Evolutionary conservation across 1,139 yeast species (phyloP).

Genomic region (Candida albicans): DNA sequence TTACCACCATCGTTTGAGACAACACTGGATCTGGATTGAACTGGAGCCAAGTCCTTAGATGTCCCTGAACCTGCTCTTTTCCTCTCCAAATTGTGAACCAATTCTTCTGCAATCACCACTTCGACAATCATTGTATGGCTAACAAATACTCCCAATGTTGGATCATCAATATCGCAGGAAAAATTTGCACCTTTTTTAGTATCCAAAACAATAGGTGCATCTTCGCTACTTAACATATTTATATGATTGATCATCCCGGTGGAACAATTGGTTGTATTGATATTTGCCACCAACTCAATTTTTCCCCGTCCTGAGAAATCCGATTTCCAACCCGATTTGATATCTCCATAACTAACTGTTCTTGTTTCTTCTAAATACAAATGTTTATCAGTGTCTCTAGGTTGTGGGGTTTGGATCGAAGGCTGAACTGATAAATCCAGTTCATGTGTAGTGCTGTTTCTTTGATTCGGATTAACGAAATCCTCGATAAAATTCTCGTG

Average conservation of each 20-base stretch:
- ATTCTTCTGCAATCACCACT: slow-evolving; percentile 90
- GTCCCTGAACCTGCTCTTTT: slow-evolving; percentile 15
- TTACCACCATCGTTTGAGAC: neutral
- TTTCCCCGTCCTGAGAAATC: slow-evolving; percentile 77
- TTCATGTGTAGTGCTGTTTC: slow-evolving; percentile 1
- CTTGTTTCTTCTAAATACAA: slow-evolving; percentile 71
- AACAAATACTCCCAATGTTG: slow-evolving; percentile 73
- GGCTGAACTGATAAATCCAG: slow-evolving; percentile 6
- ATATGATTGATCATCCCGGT: slow-evolving; percentile 48
- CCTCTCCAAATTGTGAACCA: slow-evolving; percentile 40
- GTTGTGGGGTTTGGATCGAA: slow-evolving; percentile 11
- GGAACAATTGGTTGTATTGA: slow-evolving; percentile 55
- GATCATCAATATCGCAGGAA: slow-evolving; percentile 81
- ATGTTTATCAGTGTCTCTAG: slow-evolving; percentile 22
- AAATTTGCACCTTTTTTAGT: slow-evolving; percentile 54
- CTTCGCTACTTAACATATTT: slow-evolving; percentile 28
- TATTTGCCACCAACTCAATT: slow-evolving; percentile 74
- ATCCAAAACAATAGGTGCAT: slow-evolving; percentile 23
- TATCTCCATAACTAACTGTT: slow-evolving; percentile 73
- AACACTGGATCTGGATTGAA: slow-evolving; percentile 18
- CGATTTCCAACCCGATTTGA: slow-evolving; percentile 92
- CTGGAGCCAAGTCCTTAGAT: slow-evolving; percentile 26
- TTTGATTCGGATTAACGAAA: slow-evolving; percentile 15
- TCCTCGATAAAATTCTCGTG: slow-evolving; percentile 33
- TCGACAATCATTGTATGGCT: slow-evolving; percentile 78